Evolutionary conservation across 192 early-diverging fungal species (phyloP), one percentile per base, ranked within the genome.

Genomic region (Coemansia furcata): DNA sequence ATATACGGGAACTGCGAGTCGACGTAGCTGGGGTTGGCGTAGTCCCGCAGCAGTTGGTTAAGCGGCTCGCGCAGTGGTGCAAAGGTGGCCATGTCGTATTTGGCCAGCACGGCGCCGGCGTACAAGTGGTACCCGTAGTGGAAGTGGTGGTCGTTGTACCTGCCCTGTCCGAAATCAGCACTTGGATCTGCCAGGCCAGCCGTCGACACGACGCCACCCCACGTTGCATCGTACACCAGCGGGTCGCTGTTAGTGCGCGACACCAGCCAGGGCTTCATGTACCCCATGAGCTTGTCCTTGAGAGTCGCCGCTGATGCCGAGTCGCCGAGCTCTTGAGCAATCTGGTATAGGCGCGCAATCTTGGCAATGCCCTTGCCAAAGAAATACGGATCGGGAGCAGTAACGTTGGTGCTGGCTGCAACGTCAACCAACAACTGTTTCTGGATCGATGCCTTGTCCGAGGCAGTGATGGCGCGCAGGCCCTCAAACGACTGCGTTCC

Each of bases 121-220:
- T 87, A 87, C 52, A 83, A 44, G 50, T 84, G 82, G 62, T 87
- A 87, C 26, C 86, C 86, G 55, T 87, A 87, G 71, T 87, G 86
- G 76, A 85, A 87, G 66, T 87, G 86, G 67, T 87, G 86, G 65
- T 87, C 86, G 71, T 87, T 87, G 69, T 87, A 87, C 23, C 72
- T 60, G 55, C 81, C 86, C 63, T 87, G 85, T 47, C 86, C 86
- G 60, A 82, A 87, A 37, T 85, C 86, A 0, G 72, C 73, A 9
- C 65, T 49, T 1, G 67, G 23, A 32, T 81, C 78, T 2, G 30
- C 60, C 7, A 76, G 64, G 14, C 84, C 84, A 37, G 62, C 42
- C 0, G 49, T 67, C 11, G 76, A 75, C 26, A 83, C 74, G 17
- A 87, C 54, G 39, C 86, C 86, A 36, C 80, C 80, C 86, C 86